Evolutionary conservation across 768 basidiomycete genomes (phyloP), one percentile per base, ranked within the genome.

Genomic region (Dacryopinax spathularia): DNA sequence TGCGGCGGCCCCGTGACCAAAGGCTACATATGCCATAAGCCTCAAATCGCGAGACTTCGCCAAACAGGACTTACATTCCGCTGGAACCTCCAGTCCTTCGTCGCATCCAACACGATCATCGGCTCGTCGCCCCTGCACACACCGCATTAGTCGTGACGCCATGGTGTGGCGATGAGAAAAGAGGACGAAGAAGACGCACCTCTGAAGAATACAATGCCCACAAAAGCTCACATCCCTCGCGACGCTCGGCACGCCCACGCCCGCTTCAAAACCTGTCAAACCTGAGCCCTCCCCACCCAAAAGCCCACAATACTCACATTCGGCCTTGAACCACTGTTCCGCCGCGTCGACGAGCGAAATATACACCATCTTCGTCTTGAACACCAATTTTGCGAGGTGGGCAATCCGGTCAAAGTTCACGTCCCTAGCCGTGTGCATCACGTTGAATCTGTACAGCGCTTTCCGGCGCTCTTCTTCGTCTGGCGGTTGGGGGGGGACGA

Each of bases 361-460:
- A 25, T 84, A 73, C 1, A 94, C 92, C 15, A 88, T 85, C 71
- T 89, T 89, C 1, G 92, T 89, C 70, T 81, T 88, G 74, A 97
- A 97, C 6, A 97, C 94, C 37, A 96, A 77, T 75, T 94, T 94
- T 37, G 88, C 89, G 29, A 97, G 81, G 72, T 95, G 91, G 16
- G 86, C 89, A 67, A 96, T 94, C 18, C 94, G 83, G 73, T 96
- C 93, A 71, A 97, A 96, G 72, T 95, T 94, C 66, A 83, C 77
- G 72, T 97, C 94, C 9, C 85, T 78, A 16, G 85, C 84, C 0
- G 91, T 93, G 66, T 89, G 84, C 82, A 91, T 86, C 60, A 96
- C 88, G 68, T 92, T 91, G 77, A 91, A 94, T 67, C 90, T 89
- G 75, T 94, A 89, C 68, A 97, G 73, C 6, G 93, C 93, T 48